Percentiles rank a stretch among this genome's conserved stretches.
phyloP scores from a whole-genome alignment of 75 land plant genomes.

The Sequoiadendron giganteum region DNA sequence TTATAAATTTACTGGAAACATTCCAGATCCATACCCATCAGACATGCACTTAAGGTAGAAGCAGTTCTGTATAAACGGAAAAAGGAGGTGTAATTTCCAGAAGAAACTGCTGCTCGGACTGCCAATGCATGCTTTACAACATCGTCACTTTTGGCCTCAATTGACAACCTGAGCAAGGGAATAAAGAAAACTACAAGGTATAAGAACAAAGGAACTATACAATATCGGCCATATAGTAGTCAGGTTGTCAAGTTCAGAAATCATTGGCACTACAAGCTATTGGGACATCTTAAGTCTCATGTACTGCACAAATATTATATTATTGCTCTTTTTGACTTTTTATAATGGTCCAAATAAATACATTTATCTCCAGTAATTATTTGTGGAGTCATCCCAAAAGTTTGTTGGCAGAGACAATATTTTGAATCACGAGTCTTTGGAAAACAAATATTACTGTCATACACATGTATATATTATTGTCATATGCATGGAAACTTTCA shows the following conservation, averaged over 20 bases:
- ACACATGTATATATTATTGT: background rate
- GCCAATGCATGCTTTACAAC: conserved; percentile 91
- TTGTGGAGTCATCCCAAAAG: background rate
- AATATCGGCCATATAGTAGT: background rate
- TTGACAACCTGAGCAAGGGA: conserved; percentile 62
- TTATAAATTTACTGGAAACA: background rate
- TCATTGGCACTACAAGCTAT: background rate
- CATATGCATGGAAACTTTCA: background rate
- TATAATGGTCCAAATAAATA: background rate
- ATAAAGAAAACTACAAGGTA: background rate
- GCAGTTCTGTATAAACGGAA: conserved; percentile 87
- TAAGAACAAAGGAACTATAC: background rate
- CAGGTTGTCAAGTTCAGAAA: background rate
- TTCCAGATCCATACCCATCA: conserved; percentile 69
- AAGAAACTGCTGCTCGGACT: conserved; percentile 79
- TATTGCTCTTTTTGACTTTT: background rate
- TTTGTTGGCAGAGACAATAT: background rate
- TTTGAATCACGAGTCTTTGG: background rate
- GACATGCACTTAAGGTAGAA: conserved; percentile 75
- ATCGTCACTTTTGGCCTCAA: conserved; percentile 63
- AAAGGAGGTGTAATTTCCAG: conserved; percentile 81
- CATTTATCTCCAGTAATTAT: background rate
- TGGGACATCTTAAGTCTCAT: background rate
- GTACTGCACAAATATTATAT: background rate
- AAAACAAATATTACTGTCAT: background rate